Base-by-base conservation (phyloP, 1,139 yeast species). In the Hansenula anomala region DNA sequence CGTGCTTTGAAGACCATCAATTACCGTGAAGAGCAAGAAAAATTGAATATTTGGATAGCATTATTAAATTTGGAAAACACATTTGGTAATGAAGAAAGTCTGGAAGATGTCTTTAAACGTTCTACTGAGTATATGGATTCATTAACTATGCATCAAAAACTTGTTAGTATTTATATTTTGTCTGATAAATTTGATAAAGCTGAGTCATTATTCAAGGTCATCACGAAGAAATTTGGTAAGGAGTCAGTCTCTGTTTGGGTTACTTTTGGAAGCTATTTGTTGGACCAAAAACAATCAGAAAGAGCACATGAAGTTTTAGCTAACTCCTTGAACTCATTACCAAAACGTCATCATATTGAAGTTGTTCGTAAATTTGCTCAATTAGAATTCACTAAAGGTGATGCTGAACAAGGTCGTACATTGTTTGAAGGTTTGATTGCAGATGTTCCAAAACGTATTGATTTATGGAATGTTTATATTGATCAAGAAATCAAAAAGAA, bases 1-100 rank as follows among this genome's bases (percentile, higher is more conserved):
- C 78, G 98, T 48, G 98, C 97, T 5, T 73, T 92, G 56, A 87
- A 86, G 66, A 83, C 95, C 10, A 92, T 92, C 52, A 80, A 78
- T 56, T 88, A 82, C 67, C 78, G 97, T 55, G 97, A 90, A 58
- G 98, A 94, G 61, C 82, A 80, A 54, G 98, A 92, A 60, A 88
- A 89, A 64, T 66, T 89, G 64, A 94, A 92, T 57, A 81, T 92
- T 38, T 94, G 98, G 98, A 86, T 92, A 60, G 98, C 97, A 1
- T 64, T 89, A 58, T 75, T 92, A 54, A 92, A 94, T 64, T 76
- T 94, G 73, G 99, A 92, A 62, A 88, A 87, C 61, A 80, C 90
- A 14, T 92, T 92, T 63, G 99, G 98, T 41, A 74, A 86, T 23
- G 82, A 80, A 10, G 97, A 88, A 46, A 66, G 94, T 5, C 65